These are phyloP conservation scores for Pisolithus tinctorius DNA, from an alignment of 768 basidiomycete genomes.

Conservation along the genomic window DNA sequence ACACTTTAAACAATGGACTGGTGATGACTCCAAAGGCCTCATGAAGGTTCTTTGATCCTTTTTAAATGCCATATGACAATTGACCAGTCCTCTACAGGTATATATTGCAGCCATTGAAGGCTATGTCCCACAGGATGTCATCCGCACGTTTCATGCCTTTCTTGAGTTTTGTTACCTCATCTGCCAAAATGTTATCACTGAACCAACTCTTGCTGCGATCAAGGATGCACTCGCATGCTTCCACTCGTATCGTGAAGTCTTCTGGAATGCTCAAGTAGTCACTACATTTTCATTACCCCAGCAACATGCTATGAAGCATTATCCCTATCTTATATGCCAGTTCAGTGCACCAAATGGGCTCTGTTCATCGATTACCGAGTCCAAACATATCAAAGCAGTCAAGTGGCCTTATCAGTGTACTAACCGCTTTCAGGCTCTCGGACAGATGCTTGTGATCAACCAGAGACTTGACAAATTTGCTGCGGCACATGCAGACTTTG, in stretches of 20 bases:
- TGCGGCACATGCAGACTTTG: constrained; percentile 15
- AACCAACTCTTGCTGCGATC: constrained; percentile 14
- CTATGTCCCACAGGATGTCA: neutral
- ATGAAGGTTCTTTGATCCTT: neutral
- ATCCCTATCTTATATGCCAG: constrained; percentile 13
- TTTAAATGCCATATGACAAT: neutral
- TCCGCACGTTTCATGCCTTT: neutral
- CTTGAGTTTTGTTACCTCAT: constrained; percentile 29
- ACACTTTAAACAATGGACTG: no score
- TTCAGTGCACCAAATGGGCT: constrained; percentile 32
- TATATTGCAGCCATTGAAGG: neutral
- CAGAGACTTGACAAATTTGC: constrained; percentile 25
- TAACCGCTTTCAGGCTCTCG: constrained; percentile 15
- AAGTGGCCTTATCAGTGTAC: constrained; percentile 29
- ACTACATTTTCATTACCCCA: constrained; percentile 20
- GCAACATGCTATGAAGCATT: constrained; percentile 30
- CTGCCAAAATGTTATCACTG: constrained; percentile 9
- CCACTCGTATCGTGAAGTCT: constrained; percentile 15
- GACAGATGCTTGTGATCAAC: constrained; percentile 28
- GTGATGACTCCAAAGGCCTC: neutral
- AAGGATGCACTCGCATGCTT: constrained; percentile 13
- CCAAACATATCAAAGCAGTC: constrained; percentile 30
- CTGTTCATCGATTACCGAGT: constrained; percentile 32
- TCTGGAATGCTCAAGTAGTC: constrained; percentile 11
- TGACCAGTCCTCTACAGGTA: neutral